Evolutionary conservation across 2,329 filamentous ascomycete genomes (phyloP).

Genomic region (Emergomyces orientalis): DNA sequence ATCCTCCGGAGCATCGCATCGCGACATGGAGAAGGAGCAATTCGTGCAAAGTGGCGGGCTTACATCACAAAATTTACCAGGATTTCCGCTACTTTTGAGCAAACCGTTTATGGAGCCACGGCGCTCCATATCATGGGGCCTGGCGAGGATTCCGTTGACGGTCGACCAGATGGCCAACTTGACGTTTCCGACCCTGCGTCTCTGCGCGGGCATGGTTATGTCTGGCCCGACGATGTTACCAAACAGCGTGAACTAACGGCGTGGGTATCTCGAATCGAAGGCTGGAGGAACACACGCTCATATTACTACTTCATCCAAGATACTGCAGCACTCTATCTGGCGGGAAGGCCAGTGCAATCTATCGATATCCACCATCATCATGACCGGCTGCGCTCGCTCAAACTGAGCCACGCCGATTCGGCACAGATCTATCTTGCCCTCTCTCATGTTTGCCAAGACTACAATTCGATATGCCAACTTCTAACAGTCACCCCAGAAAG

Average conservation of each 20-base stretch:
- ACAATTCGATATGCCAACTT: slow-evolving; percentile 77
- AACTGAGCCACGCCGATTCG: slow-evolving; percentile 64
- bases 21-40: slow-evolving; percentile 78
- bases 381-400: slow-evolving; percentile 75
- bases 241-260: slow-evolving; percentile 81
- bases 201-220: slow-evolving; percentile 78
- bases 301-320: slow-evolving; percentile 93
- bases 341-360: slow-evolving; percentile 32
- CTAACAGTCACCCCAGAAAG: slow-evolving; percentile 74
- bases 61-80: slow-evolving; percentile 94
- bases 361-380: slow-evolving; percentile 81
- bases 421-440: slow-evolving; percentile 80
- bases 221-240: slow-evolving; percentile 76
- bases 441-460: slow-evolving; percentile 62
- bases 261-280: slow-evolving; percentile 87
- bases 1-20: slow-evolving; percentile 75
- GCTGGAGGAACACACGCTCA: slow-evolving; percentile 89
- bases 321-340: slow-evolving; percentile 32
- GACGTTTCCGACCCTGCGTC: slow-evolving; percentile 40
- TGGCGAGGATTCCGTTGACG: slow-evolving; percentile 47
- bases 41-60: slow-evolving; percentile 84
- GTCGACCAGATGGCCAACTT: slow-evolving; percentile 30
- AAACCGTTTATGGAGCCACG: slow-evolving; percentile 86
- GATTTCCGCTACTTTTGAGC: slow-evolving; percentile 87
- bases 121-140: slow-evolving; percentile 71